Conservation (phyloP, 495 filamentous ascomycete species). For the Annulohypoxylon stygium region DNA sequence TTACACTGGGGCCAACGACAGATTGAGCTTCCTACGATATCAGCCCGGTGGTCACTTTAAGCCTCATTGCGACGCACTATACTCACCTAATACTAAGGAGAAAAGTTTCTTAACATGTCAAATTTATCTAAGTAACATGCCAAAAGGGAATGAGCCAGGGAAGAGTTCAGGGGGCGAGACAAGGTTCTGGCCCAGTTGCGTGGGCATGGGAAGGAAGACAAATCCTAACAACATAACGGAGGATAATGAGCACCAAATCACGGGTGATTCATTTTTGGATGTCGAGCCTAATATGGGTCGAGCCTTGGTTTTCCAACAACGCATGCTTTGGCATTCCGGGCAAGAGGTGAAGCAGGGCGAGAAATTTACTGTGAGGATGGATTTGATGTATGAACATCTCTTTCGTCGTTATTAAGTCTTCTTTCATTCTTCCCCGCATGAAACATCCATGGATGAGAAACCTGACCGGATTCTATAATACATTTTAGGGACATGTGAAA, state of each 20-base stretch:
- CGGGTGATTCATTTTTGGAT: conserved; percentile 78
- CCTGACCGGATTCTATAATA: too few species aligned
- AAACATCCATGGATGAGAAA: too few species aligned
- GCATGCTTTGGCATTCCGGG: conserved; percentile 75
- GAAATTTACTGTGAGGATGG: conserved; percentile 83
- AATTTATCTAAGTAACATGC: conserved; percentile 72
- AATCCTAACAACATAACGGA: conserved; percentile 44
- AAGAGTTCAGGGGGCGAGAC: conserved; percentile 58
- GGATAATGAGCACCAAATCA: conserved; percentile 54
- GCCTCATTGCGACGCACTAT: conserved; percentile 80
- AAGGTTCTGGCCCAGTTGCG: conserved; percentile 62
- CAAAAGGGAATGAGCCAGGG: conserved; percentile 55
- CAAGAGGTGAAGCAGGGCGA: conserved; percentile 78
- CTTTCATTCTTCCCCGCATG: too few species aligned
- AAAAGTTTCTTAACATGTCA: conserved; percentile 72
- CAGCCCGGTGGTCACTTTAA: conserved; percentile 80
- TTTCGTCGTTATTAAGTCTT: not conserved
- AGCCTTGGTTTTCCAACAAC: conserved; percentile 83
- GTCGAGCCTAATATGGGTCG: conserved; percentile 78
- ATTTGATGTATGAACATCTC: conserved; percentile 75
- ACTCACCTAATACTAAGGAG: conserved; percentile 67
- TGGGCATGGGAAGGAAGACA: conserved; percentile 39
- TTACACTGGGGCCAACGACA: conserved; percentile 76
- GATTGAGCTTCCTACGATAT: conserved; percentile 86
- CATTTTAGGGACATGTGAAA: too few species aligned